Percentiles rank a stretch among this genome's conserved stretches.
Evolutionary conservation across 2,329 filamentous ascomycete species (phyloP).

Genomic region (Fusarium compactum): DNA sequence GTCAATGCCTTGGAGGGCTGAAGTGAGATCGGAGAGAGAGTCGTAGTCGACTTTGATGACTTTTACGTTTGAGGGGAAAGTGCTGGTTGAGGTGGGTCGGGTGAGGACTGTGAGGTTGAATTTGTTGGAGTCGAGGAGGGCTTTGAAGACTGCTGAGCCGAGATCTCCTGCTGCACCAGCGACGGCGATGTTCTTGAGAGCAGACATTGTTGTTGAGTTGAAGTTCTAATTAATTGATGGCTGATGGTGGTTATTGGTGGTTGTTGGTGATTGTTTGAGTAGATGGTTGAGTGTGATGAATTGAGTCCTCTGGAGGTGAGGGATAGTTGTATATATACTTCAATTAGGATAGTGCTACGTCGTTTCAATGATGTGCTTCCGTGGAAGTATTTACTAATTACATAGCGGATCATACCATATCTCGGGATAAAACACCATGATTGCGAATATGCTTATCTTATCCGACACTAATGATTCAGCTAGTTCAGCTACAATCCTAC

Average conservation of each 20-base stretch:
- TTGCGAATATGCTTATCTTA: slow-evolving; percentile 3
- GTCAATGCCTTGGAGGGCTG: slow-evolving; percentile 67
- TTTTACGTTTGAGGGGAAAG: slow-evolving; percentile 47
- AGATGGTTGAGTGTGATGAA: background rate
- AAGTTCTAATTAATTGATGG: background rate
- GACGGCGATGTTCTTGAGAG: slow-evolving; percentile 55
- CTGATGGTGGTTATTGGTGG: too few species aligned
- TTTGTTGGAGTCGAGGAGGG: slow-evolving; percentile 48
- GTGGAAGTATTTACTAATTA: background rate
- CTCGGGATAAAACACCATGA: background rate
- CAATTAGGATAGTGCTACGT: fast-evolving
- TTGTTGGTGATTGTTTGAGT: background rate
- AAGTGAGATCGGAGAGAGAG: slow-evolving; percentile 60
- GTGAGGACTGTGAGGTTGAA: slow-evolving; percentile 55
- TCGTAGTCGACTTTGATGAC: slow-evolving; percentile 56
- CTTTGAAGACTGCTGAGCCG: slow-evolving; percentile 50
- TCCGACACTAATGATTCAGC: background rate
- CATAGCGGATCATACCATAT: background rate
- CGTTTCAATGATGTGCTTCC: background rate
- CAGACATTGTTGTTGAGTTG: slow-evolving; percentile 43
- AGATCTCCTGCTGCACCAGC: slow-evolving; percentile 54
- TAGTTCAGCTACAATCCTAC: background rate
- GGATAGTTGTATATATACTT: slow-evolving; percentile 9
- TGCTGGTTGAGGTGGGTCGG: slow-evolving; percentile 56
- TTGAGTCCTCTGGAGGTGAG: background rate